These are phyloP conservation scores for Penicillium coprophilum DNA, from an alignment of 495 filamentous ascomycete species.

Conservation along the genomic window DNA sequence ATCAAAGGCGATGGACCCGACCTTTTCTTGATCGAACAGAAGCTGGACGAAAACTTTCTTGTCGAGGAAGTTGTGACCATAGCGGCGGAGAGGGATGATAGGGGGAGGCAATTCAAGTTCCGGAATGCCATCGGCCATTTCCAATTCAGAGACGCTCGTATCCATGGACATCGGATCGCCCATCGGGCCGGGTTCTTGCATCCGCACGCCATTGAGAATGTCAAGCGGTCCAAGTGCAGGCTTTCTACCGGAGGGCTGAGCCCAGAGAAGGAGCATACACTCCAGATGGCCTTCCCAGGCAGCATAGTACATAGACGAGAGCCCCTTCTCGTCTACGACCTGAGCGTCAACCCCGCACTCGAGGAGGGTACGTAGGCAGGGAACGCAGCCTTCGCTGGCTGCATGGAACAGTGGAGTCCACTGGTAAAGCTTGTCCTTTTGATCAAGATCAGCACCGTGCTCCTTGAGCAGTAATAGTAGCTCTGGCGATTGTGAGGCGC, in stretches of 20 bases:
- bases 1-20: conserved; percentile 82
- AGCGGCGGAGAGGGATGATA: conserved; percentile 89
- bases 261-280: conserved; percentile 86
- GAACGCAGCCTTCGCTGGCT: conserved; percentile 91
- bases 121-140: conserved; percentile 84
- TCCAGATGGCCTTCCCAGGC: conserved; percentile 96
- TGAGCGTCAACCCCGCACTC: conserved; percentile 70
- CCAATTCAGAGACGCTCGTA: conserved; percentile 58
- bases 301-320: conserved; percentile 96
- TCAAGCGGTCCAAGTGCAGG: conserved; percentile 35
- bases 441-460: conserved; percentile 89
- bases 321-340: conserved; percentile 83
- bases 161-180: conserved; percentile 41
- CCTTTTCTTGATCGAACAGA: conserved; percentile 69
- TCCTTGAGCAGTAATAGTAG: conserved; percentile 76
- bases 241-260: conserved; percentile 31
- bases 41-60: conserved; percentile 94
- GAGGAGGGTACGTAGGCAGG: conserved; percentile 76
- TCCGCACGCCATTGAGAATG: conserved; percentile 35
- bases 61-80: conserved; percentile 97
- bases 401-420: conserved; percentile 98
- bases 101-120: conserved; percentile 90
- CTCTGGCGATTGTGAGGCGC: conserved; percentile 77
- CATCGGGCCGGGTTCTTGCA: conserved; percentile 36
- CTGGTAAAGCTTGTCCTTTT: conserved; percentile 90